These are phyloP conservation scores for Fusarium multiceps DNA, from an alignment of 2,329 filamentous ascomycete genomes.

Conservation along the genomic window DNA sequence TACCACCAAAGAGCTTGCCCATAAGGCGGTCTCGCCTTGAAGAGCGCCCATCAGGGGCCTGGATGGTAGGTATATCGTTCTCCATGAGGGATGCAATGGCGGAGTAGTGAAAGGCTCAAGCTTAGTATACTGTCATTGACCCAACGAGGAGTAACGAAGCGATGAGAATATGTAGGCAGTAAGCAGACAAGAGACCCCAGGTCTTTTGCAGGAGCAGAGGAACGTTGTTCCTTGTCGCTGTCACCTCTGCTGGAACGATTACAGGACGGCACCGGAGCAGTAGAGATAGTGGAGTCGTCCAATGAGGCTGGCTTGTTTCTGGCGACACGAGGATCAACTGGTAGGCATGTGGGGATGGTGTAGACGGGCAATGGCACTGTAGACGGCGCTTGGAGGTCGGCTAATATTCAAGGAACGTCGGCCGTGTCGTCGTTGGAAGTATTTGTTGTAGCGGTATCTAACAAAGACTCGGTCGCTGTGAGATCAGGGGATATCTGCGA, in stretches of 20 bases:
- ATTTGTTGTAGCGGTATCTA: constrained; percentile 15
- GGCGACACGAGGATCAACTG: constrained; percentile 46
- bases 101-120: constrained; percentile 31
- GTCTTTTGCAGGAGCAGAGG: constrained; percentile 28
- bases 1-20: constrained; percentile 69
- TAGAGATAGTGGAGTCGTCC: constrained; percentile 45
- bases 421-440: constrained; percentile 19
- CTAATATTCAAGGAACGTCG: constrained; percentile 25
- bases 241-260: constrained; percentile 34
- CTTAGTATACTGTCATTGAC: constrained; percentile 48
- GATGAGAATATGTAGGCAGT: constrained; percentile 27
- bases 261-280: constrained; percentile 37
- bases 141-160: constrained; percentile 28
- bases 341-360: constrained; percentile 47
- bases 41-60: constrained; percentile 54
- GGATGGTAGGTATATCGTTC: constrained; percentile 55
- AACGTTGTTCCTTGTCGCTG: constrained; percentile 27
- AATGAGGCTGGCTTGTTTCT: constrained; percentile 45
- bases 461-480: constrained; percentile 1
- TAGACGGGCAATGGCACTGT: constrained; percentile 39
- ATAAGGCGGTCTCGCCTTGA: constrained; percentile 68
- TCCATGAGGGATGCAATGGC: constrained; percentile 54
- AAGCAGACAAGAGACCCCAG: constrained; percentile 21
- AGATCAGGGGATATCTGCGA: constrained; percentile 24
- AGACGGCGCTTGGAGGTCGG: constrained; percentile 41